Base-by-base conservation (phyloP, 805 yeast genomes). In the Candida ascalaphidarum region DNA sequence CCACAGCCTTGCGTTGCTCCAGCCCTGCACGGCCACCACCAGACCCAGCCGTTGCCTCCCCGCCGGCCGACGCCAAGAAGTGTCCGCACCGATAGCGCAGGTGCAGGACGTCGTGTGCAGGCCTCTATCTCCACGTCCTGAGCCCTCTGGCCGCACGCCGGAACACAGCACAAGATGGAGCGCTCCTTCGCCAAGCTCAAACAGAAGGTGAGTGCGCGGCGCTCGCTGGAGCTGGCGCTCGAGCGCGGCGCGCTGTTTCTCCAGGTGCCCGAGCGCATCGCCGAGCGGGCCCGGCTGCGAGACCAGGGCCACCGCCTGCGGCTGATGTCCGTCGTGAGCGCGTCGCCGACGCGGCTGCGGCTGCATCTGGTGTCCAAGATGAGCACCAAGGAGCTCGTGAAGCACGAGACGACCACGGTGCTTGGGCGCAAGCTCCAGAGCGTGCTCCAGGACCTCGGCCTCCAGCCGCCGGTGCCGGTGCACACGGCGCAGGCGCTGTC, bases 401-500 rank as follows among this genome's bases (percentile, higher is more conserved):
- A 55, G 29, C 52, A 54, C n/a, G 66, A 59, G 36, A 57, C 61
- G 4, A 43, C 57, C 8, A 55, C 41, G 27, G 54, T 61, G 17
- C 47, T 58, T 20, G 52, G 39, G 47, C 58, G 54, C 32, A 61
- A 61, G 38, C 41, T 61, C 21, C 27, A 36, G 13, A 35, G 39
- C 12, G 36, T 40, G 14, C 31, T 62, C 18, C 44, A 37, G 18
- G 65, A 61, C 17, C 41, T 61, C 35, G 69, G 67, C 1, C 42
- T 61, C 17, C 67, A 61, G 34, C 44, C 40, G 21, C 68, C 69
- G 6, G 46, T 61, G 3, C 52, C 64, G 9, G 40, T 61, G 26
- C 52, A 50, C 26, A 46, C 59, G 2, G 37, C 48, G 14, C 44
- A 40, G 21, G 45, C 52, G 14, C 40, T 36, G 10, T 28, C 43